Evolutionary conservation across 805 yeast species (phyloP).

Genomic region (Pichia deserticola): DNA sequence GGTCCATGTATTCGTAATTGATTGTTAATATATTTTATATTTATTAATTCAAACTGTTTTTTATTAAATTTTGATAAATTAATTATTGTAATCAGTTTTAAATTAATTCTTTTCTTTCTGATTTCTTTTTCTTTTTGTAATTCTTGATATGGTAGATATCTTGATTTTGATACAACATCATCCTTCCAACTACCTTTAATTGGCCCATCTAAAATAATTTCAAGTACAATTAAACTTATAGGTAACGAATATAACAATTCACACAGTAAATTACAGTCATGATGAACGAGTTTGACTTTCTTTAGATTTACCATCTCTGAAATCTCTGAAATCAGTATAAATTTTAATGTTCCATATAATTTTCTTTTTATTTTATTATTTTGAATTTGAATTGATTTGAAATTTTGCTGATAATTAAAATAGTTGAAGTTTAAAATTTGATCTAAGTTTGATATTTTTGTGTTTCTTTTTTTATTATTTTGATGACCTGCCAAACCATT

Average conservation of each 20-base stretch:
- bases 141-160: not conserved
- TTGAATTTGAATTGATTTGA: too few species aligned
- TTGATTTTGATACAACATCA: too few species aligned
- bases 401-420: too few species aligned
- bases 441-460: too few species aligned
- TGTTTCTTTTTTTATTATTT: too few species aligned
- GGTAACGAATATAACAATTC: not conserved
- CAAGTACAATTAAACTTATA: not conserved
- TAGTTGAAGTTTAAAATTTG: too few species aligned
- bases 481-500: too few species aligned
- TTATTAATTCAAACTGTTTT: too few species aligned
- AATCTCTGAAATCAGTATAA: not conserved
- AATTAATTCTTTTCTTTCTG: not conserved
- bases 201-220: not conserved
- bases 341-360: too few species aligned
- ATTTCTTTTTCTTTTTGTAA: not conserved
- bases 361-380: too few species aligned
- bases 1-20: too few species aligned
- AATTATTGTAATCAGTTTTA: constrained; percentile 1
- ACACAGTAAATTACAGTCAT: not conserved
- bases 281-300: not conserved
- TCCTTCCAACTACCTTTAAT: not conserved
- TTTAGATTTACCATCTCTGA: not conserved
- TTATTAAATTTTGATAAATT: not conserved
- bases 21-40: too few species aligned